A percentile compares a stretch with the other conserved stretches of the same genome.
These are phyloP conservation scores for Penicillium concentricum DNA, from an alignment of 2,329 filamentous ascomycete species.

Conservation along the genomic window DNA sequence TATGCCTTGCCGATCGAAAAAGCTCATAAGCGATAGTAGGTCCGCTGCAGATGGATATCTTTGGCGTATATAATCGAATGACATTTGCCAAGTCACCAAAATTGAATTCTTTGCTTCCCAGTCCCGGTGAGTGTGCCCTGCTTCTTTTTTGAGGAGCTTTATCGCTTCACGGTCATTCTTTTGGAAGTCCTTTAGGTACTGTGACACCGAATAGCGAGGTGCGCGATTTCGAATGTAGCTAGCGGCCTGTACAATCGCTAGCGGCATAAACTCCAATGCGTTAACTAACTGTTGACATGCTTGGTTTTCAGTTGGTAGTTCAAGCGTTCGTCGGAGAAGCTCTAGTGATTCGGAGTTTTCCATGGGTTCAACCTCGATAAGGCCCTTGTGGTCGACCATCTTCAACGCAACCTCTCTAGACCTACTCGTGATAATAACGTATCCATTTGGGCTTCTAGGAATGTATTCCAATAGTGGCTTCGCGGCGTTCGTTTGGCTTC, in stretches of 20 bases:
- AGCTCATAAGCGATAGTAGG: not conserved
- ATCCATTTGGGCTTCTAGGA: not conserved
- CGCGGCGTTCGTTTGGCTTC: not conserved
- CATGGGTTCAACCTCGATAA: not conserved
- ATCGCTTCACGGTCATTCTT: slow-evolving; percentile 29
- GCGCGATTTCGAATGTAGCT: slow-evolving; percentile 26
- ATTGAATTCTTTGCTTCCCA: slow-evolving; percentile 26
- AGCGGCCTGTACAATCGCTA: slow-evolving; percentile 24
- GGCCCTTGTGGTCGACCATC: not conserved
- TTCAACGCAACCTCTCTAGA: not conserved
- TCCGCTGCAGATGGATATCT: slow-evolving; percentile 1
- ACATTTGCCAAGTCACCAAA: slow-evolving; percentile 33
- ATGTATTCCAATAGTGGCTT: not conserved
- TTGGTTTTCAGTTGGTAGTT: not conserved
- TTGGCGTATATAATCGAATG: slow-evolving; percentile 30
- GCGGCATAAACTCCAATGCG: slow-evolving; percentile 27
- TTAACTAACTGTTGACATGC: not conserved
- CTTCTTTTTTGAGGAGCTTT: slow-evolving; percentile 31
- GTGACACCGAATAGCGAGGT: slow-evolving; percentile 1
- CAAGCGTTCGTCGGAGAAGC: not conserved
- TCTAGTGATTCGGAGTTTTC: not conserved
- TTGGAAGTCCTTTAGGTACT: slow-evolving; percentile 29
- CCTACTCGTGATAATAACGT: not conserved
- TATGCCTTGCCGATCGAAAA: slow-evolving; percentile 31
- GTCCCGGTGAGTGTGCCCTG: slow-evolving; percentile 20